Percentiles rank a stretch among this genome's conserved stretches.
These are phyloP conservation scores for Cupressus sempervirens DNA, from an alignment of 75 land plant species.

Conservation along the genomic window DNA sequence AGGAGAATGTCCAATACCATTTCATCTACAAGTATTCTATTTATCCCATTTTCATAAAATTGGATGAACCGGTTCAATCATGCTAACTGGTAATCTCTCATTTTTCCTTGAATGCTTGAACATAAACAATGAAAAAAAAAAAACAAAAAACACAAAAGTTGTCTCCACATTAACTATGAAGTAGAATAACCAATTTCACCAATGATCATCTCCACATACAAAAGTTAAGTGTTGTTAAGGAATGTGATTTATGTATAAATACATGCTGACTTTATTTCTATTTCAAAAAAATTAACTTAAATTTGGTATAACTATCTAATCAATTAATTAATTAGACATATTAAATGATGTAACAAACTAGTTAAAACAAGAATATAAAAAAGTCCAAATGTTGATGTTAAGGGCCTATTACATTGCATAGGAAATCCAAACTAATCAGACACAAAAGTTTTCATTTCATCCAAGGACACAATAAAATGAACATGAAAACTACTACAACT, in stretches of 20 bases:
- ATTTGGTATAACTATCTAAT: neutral
- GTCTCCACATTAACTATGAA: neutral
- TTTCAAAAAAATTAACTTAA: too few relatives aligned
- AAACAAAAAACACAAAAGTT: neutral
- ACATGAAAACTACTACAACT: too few relatives aligned
- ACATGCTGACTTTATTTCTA: neutral
- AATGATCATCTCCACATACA: too few relatives aligned
- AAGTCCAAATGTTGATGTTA: too few relatives aligned
- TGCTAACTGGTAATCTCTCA: constrained; percentile 98
- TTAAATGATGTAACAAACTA: too few relatives aligned
- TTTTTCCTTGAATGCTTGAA: constrained; percentile 89
- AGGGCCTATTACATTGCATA: neutral
- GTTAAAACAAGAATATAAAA: neutral
- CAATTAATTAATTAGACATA: too few relatives aligned
- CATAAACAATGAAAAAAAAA: neutral
- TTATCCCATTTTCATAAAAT: constrained; percentile 98
- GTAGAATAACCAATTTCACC: neutral
- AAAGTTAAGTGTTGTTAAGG: too few relatives aligned
- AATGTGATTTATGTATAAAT: too few relatives aligned
- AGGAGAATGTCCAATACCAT: constrained; percentile 48
- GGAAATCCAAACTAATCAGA: neutral
- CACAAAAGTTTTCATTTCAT: too few relatives aligned
- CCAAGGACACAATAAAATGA: too few relatives aligned
- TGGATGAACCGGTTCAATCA: constrained; percentile 97
- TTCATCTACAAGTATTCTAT: constrained; percentile 99